Conservation (phyloP, 495 filamentous ascomycete species). For the Rusavskia elegans region DNA sequence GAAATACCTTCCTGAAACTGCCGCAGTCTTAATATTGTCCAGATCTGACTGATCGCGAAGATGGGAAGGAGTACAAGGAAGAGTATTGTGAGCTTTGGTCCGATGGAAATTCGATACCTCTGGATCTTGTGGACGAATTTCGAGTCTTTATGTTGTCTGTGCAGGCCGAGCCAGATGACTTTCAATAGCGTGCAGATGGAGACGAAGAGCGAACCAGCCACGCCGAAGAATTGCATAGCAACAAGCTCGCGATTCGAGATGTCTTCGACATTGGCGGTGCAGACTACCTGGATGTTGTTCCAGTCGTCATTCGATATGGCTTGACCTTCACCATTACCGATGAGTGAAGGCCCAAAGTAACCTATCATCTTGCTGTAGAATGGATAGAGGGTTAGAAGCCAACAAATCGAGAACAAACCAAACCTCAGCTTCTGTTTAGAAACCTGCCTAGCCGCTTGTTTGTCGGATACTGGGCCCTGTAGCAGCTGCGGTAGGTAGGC, state of each 20-base stretch:
- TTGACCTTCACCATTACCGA: slow-evolving; percentile 1
- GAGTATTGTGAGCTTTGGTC: not conserved
- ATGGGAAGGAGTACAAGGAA: slow-evolving; percentile 4
- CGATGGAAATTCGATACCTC: not conserved
- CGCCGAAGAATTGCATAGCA: slow-evolving; percentile 9
- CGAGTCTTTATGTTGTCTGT: slow-evolving; percentile 3
- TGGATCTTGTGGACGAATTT: not conserved
- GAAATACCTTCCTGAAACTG: slow-evolving; percentile 14
- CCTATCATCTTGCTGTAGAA: slow-evolving; percentile 14
- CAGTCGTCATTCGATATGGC: slow-evolving; percentile 1
- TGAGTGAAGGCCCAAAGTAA: slow-evolving; percentile 8
- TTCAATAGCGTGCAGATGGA: not conserved
- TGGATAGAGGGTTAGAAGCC: slow-evolving; percentile 13
- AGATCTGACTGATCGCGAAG: slow-evolving; percentile 16
- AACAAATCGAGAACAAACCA: slow-evolving; percentile 7
- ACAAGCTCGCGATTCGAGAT: not conserved
- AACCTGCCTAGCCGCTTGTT: not conserved
- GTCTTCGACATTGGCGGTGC: not conserved
- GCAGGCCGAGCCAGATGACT: slow-evolving; percentile 4
- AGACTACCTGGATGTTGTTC: not conserved
- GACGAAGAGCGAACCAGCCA: slow-evolving; percentile 8
- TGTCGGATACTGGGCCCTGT: not conserved
- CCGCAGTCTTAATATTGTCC: slow-evolving; percentile 17
- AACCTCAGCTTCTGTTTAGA: slow-evolving; percentile 6
- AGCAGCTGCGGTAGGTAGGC: slow-evolving; percentile 6